These are phyloP conservation scores for Tetradesmus lagerheimii DNA, from an alignment of 139 green algal species.

Conservation along the genomic window DNA sequence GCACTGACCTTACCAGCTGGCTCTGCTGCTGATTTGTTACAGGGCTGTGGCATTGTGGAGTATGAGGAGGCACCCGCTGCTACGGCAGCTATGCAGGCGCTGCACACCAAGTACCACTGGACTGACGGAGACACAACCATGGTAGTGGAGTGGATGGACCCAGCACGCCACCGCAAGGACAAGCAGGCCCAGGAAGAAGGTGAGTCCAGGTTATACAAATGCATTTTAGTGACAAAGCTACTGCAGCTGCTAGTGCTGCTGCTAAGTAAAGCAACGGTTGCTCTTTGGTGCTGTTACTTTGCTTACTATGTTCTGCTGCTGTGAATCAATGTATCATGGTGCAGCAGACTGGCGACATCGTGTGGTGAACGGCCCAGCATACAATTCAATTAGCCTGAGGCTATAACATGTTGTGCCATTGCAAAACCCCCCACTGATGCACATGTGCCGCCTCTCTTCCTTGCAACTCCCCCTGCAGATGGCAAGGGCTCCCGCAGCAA, in stretches of 20 bases:
- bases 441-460: not conserved
- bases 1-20: not conserved
- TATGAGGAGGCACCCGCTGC: not conserved
- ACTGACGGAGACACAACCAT: constrained; percentile 30
- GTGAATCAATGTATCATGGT: too few relatives aligned
- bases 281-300: not conserved
- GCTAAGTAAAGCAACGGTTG: not conserved
- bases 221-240: not conserved
- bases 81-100: constrained; percentile 21
- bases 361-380: too few relatives aligned
- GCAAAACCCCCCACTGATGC: too few relatives aligned
- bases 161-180: constrained; percentile 6
- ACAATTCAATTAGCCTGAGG: too few relatives aligned
- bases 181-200: not conserved
- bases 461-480: not conserved
- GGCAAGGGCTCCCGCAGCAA: not conserved
- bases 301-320: not conserved
- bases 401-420: too few relatives aligned
- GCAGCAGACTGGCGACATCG: too few relatives aligned
- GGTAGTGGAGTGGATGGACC: constrained; percentile 41
- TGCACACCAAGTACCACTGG: constrained; percentile 39
- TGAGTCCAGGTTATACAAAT: not conserved
- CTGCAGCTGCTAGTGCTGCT: not conserved
- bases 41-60: constrained; percentile 39
- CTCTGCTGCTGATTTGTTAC: not conserved